Percentiles rank a stretch among this genome's conserved stretches.
Conservation (phyloP, 139 green algal species). For the Chlamydomonas schloesseri region DNA sequence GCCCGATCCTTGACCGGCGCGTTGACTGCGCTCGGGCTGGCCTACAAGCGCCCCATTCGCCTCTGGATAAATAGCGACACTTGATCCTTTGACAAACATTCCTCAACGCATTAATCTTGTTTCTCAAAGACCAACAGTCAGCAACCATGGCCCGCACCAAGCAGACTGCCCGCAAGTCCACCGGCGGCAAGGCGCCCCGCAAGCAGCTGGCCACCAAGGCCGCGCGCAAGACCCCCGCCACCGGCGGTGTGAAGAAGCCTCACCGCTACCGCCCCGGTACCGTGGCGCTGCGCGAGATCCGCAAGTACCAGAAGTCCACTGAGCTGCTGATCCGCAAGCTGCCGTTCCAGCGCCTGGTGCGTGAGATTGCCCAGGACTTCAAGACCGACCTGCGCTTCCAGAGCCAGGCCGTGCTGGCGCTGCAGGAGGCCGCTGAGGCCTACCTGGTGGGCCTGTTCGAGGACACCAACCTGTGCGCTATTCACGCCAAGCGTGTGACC, state of each 20-base stretch:
- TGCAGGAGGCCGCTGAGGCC: slow-evolving; percentile 97
- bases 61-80: no score
- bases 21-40: no score
- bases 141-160: slow-evolving; percentile 95
- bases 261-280: slow-evolving; percentile 93
- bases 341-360: slow-evolving; percentile 96
- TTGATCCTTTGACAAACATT: no score
- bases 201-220: slow-evolving; percentile 96
- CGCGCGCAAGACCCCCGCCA: slow-evolving; percentile 91
- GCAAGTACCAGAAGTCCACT: slow-evolving; percentile 96
- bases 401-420: slow-evolving; percentile 92
- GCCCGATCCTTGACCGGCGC: no score
- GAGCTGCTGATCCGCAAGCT: slow-evolving; percentile 97
- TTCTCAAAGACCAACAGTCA: no score
- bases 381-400: slow-evolving; percentile 98
- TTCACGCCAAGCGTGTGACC: slow-evolving; percentile 93
- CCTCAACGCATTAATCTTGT: no score
- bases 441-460: slow-evolving; percentile 99
- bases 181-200: slow-evolving; percentile 92
- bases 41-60: no score
- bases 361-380: slow-evolving; percentile 99
- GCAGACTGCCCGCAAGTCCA: slow-evolving; percentile 97
- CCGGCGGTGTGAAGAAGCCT: slow-evolving; percentile 93
- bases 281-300: slow-evolving; percentile 92
- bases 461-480: slow-evolving; percentile 89